These are phyloP conservation scores for Blastocystis sp. DNA, from an alignment of 352 stramenopile genomes.

Conservation along the genomic window DNA sequence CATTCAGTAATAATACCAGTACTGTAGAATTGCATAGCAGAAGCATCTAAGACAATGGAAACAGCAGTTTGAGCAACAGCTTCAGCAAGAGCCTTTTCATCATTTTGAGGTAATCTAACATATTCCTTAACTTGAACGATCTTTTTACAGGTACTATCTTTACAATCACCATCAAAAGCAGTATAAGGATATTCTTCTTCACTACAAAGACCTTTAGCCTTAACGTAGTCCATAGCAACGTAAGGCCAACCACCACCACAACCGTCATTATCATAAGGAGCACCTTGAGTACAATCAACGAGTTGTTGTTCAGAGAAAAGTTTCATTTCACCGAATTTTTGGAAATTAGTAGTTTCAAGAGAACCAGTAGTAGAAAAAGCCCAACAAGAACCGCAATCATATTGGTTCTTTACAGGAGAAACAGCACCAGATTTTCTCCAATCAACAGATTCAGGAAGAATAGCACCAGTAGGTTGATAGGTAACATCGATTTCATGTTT, in stretches of 20 bases:
- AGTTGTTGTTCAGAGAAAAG: conserved; percentile 88
- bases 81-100: conserved; percentile 60
- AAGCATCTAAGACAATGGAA: conserved; percentile 72
- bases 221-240: conserved; percentile 81
- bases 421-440: conserved; percentile 76
- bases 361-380: conserved; percentile 88
- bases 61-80: conserved; percentile 74
- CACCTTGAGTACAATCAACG: conserved; percentile 73
- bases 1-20: conserved; percentile 64
- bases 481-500: conserved; percentile 2
- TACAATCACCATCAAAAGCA: conserved; percentile 52
- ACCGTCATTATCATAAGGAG: conserved; percentile 62
- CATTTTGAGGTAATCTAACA: conserved; percentile 57
- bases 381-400: conserved; percentile 89
- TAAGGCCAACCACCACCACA: conserved; percentile 91
- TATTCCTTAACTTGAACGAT: conserved; percentile 62
- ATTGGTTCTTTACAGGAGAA: conserved; percentile 90
- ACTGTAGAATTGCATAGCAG: conserved; percentile 83
- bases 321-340: conserved; percentile 66
- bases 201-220: conserved; percentile 67
- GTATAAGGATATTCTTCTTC: conserved; percentile 83
- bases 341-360: conserved; percentile 81
- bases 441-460: conserved; percentile 56
- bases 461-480: conserved; percentile 6
- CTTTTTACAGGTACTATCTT: conserved; percentile 32